These are phyloP conservation scores for Aspergillus ustus DNA, from an alignment of 2,329 filamentous ascomycete genomes.

Conservation along the genomic window DNA sequence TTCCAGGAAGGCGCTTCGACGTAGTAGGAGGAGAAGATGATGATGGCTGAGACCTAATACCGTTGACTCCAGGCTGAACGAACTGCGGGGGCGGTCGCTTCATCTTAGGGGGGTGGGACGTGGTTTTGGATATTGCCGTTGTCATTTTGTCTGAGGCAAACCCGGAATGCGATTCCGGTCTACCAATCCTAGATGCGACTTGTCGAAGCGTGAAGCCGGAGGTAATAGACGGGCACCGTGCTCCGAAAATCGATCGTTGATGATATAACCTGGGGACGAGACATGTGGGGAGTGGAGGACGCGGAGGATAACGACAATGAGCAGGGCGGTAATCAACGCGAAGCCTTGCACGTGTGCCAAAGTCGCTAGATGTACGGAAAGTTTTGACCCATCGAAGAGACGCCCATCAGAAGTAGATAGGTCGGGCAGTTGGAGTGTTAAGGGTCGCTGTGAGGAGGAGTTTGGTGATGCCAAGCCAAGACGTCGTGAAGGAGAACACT, in stretches of 20 bases:
- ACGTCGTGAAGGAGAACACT: constrained; percentile 29
- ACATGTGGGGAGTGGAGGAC: constrained; percentile 50
- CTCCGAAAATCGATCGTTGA: constrained; percentile 38
- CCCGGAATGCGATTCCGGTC: constrained; percentile 26
- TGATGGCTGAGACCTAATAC: constrained; percentile 60
- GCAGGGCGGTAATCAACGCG: constrained; percentile 31
- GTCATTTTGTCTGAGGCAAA: constrained; percentile 42
- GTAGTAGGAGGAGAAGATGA: constrained; percentile 60
- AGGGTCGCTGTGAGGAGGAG: constrained; percentile 37
- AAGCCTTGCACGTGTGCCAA: constrained; percentile 25
- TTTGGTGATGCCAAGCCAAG: constrained; percentile 47
- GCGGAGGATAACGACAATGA: constrained; percentile 29
- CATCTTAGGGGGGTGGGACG: constrained; percentile 59
- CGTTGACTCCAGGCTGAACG: constrained; percentile 66
- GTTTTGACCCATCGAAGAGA: constrained; percentile 30
- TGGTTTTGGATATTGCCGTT: constrained; percentile 50
- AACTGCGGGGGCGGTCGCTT: constrained; percentile 71
- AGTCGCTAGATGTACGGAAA: constrained; percentile 27
- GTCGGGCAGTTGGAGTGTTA: constrained; percentile 24
- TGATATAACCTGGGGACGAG: constrained; percentile 48
- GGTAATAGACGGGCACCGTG: constrained; percentile 35
- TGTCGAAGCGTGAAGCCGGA: constrained; percentile 30
- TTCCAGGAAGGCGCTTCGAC: constrained; percentile 61
- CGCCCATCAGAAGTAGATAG: constrained; percentile 29
- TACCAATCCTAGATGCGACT: constrained; percentile 29